Conservation (phyloP, 2,329 filamentous ascomycete genomes). For the Geoglossum cookeanum region DNA sequence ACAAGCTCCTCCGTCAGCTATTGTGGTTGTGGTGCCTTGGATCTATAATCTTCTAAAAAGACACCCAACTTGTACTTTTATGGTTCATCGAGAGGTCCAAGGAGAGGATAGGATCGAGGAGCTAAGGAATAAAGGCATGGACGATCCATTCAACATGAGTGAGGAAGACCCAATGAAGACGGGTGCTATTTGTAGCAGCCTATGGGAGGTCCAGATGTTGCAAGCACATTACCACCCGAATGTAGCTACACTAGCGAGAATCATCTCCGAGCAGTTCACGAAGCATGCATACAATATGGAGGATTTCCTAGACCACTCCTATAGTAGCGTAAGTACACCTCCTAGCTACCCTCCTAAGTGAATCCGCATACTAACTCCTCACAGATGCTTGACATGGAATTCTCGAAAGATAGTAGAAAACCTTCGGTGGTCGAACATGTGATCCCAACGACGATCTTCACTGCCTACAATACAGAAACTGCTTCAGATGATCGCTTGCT, state of each 20-base stretch:
- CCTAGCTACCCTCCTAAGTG: neutral
- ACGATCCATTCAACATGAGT: conserved; percentile 58
- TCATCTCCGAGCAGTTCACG: conserved; percentile 91
- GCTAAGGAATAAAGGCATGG: conserved; percentile 41
- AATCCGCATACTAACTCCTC: neutral
- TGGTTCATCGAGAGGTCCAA: conserved; percentile 65
- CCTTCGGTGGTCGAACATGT: conserved; percentile 79
- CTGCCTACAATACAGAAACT: conserved; percentile 26
- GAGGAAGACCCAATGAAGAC: conserved; percentile 75
- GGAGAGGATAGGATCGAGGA: conserved; percentile 37
- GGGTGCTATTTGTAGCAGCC: conserved; percentile 68
- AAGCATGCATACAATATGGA: conserved; percentile 91
- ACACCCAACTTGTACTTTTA: conserved; percentile 83
- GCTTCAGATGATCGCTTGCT: conserved; percentile 36
- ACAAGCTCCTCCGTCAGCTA: conserved; percentile 73
- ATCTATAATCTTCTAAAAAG: conserved; percentile 85
- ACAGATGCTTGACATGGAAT: conserved; percentile 66
- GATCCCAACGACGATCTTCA: conserved; percentile 71
- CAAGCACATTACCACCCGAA: conserved; percentile 95
- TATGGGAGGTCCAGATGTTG: conserved; percentile 88
- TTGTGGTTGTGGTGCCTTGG: conserved; percentile 80
- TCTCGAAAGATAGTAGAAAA: conserved; percentile 69
- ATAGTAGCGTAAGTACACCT: conserved; percentile 46
- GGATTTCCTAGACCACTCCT: conserved; percentile 91
- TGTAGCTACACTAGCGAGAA: conserved; percentile 80